These are phyloP conservation scores for Ophiostoma ips DNA, from an alignment of 2,329 filamentous ascomycete genomes.

Conservation along the genomic window DNA sequence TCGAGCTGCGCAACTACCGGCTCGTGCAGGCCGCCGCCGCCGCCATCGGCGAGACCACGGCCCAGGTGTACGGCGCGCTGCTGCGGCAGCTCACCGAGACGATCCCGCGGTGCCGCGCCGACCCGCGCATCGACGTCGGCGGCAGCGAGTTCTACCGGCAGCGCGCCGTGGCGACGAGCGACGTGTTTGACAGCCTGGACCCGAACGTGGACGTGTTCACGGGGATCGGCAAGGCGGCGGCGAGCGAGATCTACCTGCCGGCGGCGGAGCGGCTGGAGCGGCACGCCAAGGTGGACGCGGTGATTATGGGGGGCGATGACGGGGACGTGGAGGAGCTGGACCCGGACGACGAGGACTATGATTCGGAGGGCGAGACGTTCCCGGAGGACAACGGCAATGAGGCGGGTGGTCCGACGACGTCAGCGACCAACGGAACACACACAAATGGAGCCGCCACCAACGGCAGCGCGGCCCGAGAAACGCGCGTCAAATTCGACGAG, in stretches of 20 bases:
- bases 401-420: neutral
- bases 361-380: conserved; percentile 17
- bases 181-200: conserved; percentile 41
- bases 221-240: conserved; percentile 43
- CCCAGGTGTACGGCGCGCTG: conserved; percentile 62
- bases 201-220: conserved; percentile 37
- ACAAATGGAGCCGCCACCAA: neutral
- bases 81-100: conserved; percentile 58
- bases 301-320: conserved; percentile 16
- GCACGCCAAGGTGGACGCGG: conserved; percentile 15
- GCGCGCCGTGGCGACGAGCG: conserved; percentile 35
- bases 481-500: conserved; percentile 37
- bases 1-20: conserved; percentile 66
- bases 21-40: conserved; percentile 61
- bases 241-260: conserved; percentile 31
- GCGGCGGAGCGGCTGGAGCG: conserved; percentile 33
- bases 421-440: conserved; percentile 1
- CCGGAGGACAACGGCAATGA: neutral
- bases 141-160: conserved; percentile 21
- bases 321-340: conserved; percentile 23
- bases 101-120: conserved; percentile 50
- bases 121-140: conserved; percentile 34
- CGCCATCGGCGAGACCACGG: conserved; percentile 58
- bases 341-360: conserved; percentile 15
- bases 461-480: neutral